These are phyloP conservation scores for Fonsecaea multimorphosa DNA, from an alignment of 2,329 filamentous ascomycete species.

Conservation along the genomic window DNA sequence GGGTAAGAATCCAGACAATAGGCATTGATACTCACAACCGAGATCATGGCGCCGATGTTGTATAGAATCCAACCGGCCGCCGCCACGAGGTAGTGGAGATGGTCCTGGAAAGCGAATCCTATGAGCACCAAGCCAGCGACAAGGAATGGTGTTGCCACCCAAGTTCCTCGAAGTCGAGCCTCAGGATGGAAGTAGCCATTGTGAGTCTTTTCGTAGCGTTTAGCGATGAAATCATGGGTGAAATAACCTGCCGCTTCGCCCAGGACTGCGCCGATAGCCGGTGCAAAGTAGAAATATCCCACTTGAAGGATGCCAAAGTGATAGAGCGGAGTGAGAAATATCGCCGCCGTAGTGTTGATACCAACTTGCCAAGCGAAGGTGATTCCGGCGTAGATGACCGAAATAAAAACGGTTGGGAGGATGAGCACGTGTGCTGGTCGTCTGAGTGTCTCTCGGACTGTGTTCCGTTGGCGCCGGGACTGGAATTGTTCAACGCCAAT, in stretches of 20 bases:
- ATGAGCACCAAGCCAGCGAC: slow-evolving; percentile 44
- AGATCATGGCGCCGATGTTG: slow-evolving; percentile 42
- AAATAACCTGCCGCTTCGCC: slow-evolving; percentile 45
- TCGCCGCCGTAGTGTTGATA: slow-evolving; percentile 62
- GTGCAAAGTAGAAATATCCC: slow-evolving; percentile 43
- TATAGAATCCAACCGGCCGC: slow-evolving; percentile 60
- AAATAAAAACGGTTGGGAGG: slow-evolving; percentile 47
- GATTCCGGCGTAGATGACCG: slow-evolving; percentile 47
- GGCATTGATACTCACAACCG: slow-evolving; percentile 46
- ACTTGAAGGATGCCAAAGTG: slow-evolving; percentile 3
- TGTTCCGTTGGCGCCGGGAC: slow-evolving; percentile 39
- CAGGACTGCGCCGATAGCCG: slow-evolving; percentile 46
- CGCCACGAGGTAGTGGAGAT: slow-evolving; percentile 60
- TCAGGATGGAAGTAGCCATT: slow-evolving; percentile 42
- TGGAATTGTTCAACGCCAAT: slow-evolving; percentile 38
- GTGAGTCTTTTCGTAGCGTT: slow-evolving; percentile 29
- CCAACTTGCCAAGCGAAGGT: slow-evolving; percentile 53
- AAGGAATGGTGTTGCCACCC: slow-evolving; percentile 44
- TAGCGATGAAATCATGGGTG: slow-evolving; percentile 45
- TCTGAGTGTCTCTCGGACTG: slow-evolving; percentile 44
- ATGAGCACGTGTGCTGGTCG: slow-evolving; percentile 45
- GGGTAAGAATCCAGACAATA: slow-evolving; percentile 63
- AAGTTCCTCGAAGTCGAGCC: slow-evolving; percentile 46
- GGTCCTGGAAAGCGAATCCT: slow-evolving; percentile 46
- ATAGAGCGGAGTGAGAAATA: slow-evolving; percentile 49